Base-by-base conservation (phyloP, 768 basidiomycete species). In the Dendrothele bispora region DNA sequence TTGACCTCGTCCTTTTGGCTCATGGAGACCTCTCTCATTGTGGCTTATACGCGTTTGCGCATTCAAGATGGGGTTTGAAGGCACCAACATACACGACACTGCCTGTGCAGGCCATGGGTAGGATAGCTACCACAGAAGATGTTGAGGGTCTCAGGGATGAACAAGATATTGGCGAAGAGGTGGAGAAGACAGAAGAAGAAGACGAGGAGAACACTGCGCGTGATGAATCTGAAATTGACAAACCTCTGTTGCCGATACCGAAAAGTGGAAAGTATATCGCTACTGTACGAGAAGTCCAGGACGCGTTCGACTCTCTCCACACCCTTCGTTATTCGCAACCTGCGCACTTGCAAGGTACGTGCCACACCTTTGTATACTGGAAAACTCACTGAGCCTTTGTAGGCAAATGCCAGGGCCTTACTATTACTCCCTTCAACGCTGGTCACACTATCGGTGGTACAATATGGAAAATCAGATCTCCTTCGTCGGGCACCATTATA, bases 401-500 rank as follows among this genome's bases (percentile, higher is more conserved):
- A 89, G 90, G 92, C 42, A 91, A 93, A 72, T 91, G 90, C 59
- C 89, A 94, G 63, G 91, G 91, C 15, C 71, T 95, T 58, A 95
- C 93, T 2, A 90, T 99, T 53, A 95, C 94, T 15, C 93, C 97
- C 1, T 97, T 94, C 68, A 88, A 90, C 58, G 88, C 93, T 11
- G 97, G 95, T 0, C 95, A 98, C 64, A 91, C 91, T 0, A 79
- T 99, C 14, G 97, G 97, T 51, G 97, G 95, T 36, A 92, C 95
- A 5, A 89, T 99, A 53, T 98, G 94, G 94, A 98, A 98, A 62
- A 88, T 99, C 52, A 85, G 97, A n/a, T 98, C 95, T 0, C 94
- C 97, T 2, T 93, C 94, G 0, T 91, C 91, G 10, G 95, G 95
- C 3, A 98, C 97, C 3, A 87, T 98, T 27, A 73, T 98, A 21